Percentiles rank a stretch among this genome's conserved stretches.
Evolutionary conservation across 768 basidiomycete genomes (phyloP).

Genomic region (Termitomyces sp.): DNA sequence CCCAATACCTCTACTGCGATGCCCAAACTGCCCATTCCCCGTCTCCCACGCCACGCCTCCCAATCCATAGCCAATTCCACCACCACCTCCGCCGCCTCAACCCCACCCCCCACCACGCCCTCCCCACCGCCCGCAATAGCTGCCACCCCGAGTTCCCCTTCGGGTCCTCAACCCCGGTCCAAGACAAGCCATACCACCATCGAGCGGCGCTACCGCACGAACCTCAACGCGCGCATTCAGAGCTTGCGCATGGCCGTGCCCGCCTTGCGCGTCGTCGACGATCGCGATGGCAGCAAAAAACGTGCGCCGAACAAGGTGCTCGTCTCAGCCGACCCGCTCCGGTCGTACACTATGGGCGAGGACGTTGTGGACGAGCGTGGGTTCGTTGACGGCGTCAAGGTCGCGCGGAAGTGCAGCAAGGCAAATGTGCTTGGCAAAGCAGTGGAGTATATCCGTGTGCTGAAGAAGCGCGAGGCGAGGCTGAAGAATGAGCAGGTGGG

Average conservation of each 20-base stretch:
- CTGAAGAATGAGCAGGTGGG: conserved; percentile 75
- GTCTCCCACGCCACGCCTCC: conserved; percentile 26
- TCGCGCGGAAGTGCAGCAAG: conserved; percentile 88
- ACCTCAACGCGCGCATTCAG: conserved; percentile 83
- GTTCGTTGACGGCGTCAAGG: conserved; percentile 89
- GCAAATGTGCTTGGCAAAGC: conserved; percentile 89
- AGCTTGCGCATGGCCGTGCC: conserved; percentile 78
- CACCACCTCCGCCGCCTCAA: conserved; percentile 34
- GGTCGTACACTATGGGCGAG: conserved; percentile 22
- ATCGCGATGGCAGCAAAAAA: conserved; percentile 46
- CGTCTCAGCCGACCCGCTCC: conserved; percentile 27
- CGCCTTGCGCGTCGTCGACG: conserved; percentile 75
- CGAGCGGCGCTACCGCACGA: conserved; percentile 84
- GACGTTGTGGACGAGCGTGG: conserved; percentile 80
- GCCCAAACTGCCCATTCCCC: conserved; percentile 35
- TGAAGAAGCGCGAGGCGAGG: conserved; percentile 74
- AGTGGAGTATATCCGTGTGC: conserved; percentile 85
- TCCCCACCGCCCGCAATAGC: conserved; percentile 17
- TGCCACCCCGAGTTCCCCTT: conserved; percentile 11
- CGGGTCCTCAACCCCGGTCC: conserved; percentile 26
- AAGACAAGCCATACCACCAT: conserved; percentile 91
- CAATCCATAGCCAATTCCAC: conserved; percentile 18
- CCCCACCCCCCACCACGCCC: conserved; percentile 38
- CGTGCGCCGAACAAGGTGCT: conserved; percentile 42
- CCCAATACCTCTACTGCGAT: conserved; percentile 15